A percentile compares a stretch with the other conserved stretches of the same genome.
These are phyloP conservation scores for Talaromyces sp. DNA, from an alignment of 2,329 filamentous ascomycete species.

Conservation along the genomic window DNA sequence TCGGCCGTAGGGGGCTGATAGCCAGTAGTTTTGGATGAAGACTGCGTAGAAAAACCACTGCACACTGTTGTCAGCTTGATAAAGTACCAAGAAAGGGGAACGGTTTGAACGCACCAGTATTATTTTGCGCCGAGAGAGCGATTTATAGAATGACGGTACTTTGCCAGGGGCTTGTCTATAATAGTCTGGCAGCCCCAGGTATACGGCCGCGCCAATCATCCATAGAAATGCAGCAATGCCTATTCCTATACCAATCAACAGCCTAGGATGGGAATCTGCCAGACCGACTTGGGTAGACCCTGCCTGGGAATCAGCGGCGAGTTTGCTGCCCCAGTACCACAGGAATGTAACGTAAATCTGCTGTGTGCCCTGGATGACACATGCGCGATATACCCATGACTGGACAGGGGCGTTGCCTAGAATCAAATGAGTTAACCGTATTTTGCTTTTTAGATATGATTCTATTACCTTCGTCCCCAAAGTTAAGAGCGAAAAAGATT, in stretches of 20 bases:
- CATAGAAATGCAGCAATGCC: constrained; percentile 49
- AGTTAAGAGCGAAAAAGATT: constrained; percentile 58
- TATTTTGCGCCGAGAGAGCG: constrained; percentile 51
- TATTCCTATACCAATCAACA: constrained; percentile 22
- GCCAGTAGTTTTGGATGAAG: constrained; percentile 55
- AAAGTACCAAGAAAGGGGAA: not conserved
- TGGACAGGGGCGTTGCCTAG: constrained; percentile 46
- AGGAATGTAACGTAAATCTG: constrained; percentile 55
- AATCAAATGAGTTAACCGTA: not conserved
- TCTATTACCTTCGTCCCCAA: constrained; percentile 48
- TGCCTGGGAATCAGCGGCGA: constrained; percentile 7
- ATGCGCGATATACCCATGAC: constrained; percentile 56
- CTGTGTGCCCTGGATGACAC: constrained; percentile 56
- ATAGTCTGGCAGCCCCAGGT: constrained; percentile 51
- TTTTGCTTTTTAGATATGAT: not conserved
- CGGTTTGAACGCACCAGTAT: constrained; percentile 17
- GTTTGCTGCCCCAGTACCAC: constrained; percentile 55
- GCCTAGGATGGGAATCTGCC: constrained; percentile 11
- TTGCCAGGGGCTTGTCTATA: constrained; percentile 53
- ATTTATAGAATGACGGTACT: constrained; percentile 53
- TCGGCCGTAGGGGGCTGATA: constrained; percentile 53
- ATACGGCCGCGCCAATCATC: constrained; percentile 43
- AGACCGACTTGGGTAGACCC: constrained; percentile 7
- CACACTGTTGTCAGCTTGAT: not conserved
- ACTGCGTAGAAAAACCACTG: constrained; percentile 55